Evolutionary conservation across 371 early-diverging fungal genomes (phyloP).

Genomic region (Apophysomyces ossiformis): DNA sequence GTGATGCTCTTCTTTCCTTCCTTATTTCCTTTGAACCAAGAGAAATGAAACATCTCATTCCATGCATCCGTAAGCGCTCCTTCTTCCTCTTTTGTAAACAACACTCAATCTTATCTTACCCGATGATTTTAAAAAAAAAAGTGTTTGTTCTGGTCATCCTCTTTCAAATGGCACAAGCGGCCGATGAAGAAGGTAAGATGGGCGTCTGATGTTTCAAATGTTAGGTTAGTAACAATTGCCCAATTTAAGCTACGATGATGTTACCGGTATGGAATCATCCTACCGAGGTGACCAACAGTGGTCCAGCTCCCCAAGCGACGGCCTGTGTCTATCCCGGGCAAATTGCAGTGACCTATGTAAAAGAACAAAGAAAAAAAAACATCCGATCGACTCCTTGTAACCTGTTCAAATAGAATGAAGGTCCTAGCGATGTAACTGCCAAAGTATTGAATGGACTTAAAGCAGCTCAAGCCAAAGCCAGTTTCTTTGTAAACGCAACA

Average conservation of each 20-base stretch:
- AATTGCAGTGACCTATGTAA: slow-evolving; percentile 61
- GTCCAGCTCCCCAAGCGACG: slow-evolving; percentile 46
- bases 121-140: too few species aligned
- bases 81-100: too few species aligned
- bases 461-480: slow-evolving; percentile 57
- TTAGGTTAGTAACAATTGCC: background rate
- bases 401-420: slow-evolving; percentile 46
- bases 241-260: slow-evolving; percentile 28
- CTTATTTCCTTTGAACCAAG: too few species aligned
- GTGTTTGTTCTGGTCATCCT: background rate
- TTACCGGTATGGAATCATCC: slow-evolving; percentile 55
- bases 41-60: too few species aligned
- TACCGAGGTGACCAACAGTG: slow-evolving; percentile 25
- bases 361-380: background rate
- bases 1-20: too few species aligned
- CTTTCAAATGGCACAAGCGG: slow-evolving; percentile 15
- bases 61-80: too few species aligned
- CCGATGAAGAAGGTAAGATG: slow-evolving; percentile 9
- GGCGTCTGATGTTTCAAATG: background rate
- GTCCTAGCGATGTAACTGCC: slow-evolving; percentile 65
- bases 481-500: slow-evolving; percentile 62
- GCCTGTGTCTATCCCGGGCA: slow-evolving; percentile 57
- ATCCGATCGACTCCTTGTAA: too few species aligned
- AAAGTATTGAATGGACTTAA: slow-evolving; percentile 59
- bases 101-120: too few species aligned